Base-by-base conservation (phyloP, 2,329 filamentous ascomycete species). In the Aspergillus vadensis region DNA sequence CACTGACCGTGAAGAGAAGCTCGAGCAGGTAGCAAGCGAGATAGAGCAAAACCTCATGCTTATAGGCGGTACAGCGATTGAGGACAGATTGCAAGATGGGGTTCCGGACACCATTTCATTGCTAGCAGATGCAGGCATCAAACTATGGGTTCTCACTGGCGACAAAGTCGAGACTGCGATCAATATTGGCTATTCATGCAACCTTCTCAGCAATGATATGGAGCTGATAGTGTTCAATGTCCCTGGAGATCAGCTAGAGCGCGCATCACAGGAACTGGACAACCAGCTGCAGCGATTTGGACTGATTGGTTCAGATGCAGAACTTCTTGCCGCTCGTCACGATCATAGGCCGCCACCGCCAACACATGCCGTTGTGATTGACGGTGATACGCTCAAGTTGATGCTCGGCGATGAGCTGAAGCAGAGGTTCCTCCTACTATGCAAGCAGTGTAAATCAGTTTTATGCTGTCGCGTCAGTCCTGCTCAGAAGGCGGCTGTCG, bases 91-190 rank as follows among this genome's bases (percentile, higher is more conserved):
- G 27, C 95, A 99, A 78, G 95, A 99, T 69, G 95, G 94, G 61
- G 95, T 99, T 3, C 95, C 95, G 6, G 95, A 98, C 73, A 94
- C 95, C 0, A 99, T 99, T 69, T 91, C 90, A 54, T 81, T 99
- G 48, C 87, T 99, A 55, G 94, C 90, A 30, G 87, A 92, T 71
- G 95, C 95, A 57, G 96, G 96, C 74, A 97, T 99, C 78, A 99
- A 99, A 78, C 86, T 99, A 7, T 99, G 95, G 95, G 95, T 99
- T 57, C 81, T 99, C 65, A 99, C 95, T 15, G 95, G 96, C 65
- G 95, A 99, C 83, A 99, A 98, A 78, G 94, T 98, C 32, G 95
- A 99, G 79, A 99, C 95, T 23, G 95, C 96, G 60, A 99, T 99
- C 86, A 99, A 99, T 79, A 99, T 99, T 73, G 95, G 95, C 2